These are phyloP conservation scores for Brassica carinata DNA, from an alignment of 345 rosid genomes.

Conservation along the genomic window DNA sequence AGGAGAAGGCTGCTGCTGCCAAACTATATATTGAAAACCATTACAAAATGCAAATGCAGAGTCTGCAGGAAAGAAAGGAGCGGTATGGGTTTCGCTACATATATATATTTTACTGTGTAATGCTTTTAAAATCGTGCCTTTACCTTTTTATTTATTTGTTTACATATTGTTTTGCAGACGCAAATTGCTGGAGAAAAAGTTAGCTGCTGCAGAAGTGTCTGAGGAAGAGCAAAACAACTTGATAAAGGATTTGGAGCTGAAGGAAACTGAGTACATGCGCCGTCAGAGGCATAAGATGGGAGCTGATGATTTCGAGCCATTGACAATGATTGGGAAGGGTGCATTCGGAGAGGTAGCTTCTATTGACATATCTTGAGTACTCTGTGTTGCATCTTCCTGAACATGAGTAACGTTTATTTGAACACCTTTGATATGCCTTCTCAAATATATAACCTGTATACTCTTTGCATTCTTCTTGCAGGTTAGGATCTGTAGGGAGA, in stretches of 20 bases:
- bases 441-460: background rate
- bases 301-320: conserved; percentile 96
- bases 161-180: conserved; percentile 51
- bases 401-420: background rate
- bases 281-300: conserved; percentile 99
- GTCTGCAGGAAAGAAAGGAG: conserved; percentile 84
- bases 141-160: background rate
- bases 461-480: conserved; percentile 31
- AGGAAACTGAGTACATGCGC: conserved; percentile 98
- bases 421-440: background rate
- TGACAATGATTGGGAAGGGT: conserved; percentile 99
- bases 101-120: background rate
- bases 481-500: conserved; percentile 94
- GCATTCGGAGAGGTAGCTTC: conserved; percentile 94
- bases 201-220: conserved; percentile 97
- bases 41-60: conserved; percentile 95
- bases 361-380: background rate
- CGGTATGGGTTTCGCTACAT: conserved; percentile 53
- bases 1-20: conserved; percentile 93
- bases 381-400: background rate
- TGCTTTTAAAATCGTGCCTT: background rate
- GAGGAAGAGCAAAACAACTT: conserved; percentile 95
- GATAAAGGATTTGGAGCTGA: conserved; percentile 80
- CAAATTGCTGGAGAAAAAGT: conserved; percentile 79
- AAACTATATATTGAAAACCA: conserved; percentile 94